Conservation (phyloP, 345 rosid species). For the Laguncularia racemosa region DNA sequence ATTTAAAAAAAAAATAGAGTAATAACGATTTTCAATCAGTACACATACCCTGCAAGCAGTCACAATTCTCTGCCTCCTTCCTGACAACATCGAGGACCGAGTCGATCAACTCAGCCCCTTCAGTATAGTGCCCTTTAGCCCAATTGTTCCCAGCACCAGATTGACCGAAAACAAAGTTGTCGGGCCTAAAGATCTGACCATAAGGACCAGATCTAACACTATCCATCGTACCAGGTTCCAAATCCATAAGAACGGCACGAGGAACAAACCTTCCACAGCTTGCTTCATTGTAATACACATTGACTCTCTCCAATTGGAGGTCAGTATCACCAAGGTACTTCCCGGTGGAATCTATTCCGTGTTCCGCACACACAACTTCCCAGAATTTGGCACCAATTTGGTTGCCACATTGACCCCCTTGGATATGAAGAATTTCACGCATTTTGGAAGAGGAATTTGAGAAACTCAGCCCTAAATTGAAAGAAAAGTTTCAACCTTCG, state of each 20-base stretch:
- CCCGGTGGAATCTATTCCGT: conserved; percentile 50
- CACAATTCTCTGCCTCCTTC: conserved; percentile 61
- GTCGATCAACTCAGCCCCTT: conserved; percentile 57
- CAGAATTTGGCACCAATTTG: conserved; percentile 68
- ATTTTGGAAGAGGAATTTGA: conserved; percentile 17
- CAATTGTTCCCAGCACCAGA: conserved; percentile 59
- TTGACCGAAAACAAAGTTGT: conserved; percentile 51
- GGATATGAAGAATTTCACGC: conserved; percentile 67
- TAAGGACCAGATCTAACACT: conserved; percentile 48
- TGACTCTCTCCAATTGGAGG: conserved; percentile 48
- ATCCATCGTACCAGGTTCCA: conserved; percentile 63
- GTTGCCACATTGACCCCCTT: conserved; percentile 65
- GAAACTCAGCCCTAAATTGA: neutral
- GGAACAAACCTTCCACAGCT: conserved; percentile 57
- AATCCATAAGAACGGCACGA: conserved; percentile 55
- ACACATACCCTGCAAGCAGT: conserved; percentile 48
- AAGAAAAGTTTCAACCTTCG: neutral
- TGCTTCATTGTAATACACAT: conserved; percentile 62
- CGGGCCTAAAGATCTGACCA: conserved; percentile 58
- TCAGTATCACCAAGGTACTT: conserved; percentile 39
- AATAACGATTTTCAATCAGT: neutral
- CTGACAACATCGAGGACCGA: conserved; percentile 57
- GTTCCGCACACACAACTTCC: conserved; percentile 52
- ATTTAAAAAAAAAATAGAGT: no score
- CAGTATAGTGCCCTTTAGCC: conserved; percentile 63